phyloP scores from a whole-genome alignment of 139 green algal species.

The Diplosphaera chodatii region DNA sequence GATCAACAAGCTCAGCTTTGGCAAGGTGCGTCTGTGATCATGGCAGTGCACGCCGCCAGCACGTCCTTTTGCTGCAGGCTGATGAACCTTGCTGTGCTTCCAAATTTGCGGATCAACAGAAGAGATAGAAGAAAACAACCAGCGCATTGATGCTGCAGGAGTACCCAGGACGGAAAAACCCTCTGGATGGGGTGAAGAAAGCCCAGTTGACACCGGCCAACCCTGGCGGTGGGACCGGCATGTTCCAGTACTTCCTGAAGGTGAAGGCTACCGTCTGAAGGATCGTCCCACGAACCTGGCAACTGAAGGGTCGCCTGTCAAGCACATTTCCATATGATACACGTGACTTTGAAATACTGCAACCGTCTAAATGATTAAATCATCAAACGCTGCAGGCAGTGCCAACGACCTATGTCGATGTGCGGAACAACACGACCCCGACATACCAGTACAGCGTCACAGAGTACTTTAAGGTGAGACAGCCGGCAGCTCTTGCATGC shows the following conservation, averaged over 20 bases:
- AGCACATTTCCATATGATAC: too few species aligned
- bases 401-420: slow-evolving; percentile 78
- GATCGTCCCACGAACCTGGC: too few species aligned
- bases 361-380: too few species aligned
- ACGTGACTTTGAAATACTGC: too few species aligned
- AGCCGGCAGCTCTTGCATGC: too few species aligned
- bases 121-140: too few species aligned
- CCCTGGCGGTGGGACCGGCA: slow-evolving; percentile 43
- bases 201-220: slow-evolving; percentile 4
- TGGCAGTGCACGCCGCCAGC: too few species aligned
- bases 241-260: slow-evolving; percentile 98
- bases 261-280: too few species aligned
- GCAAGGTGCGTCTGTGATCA: slow-evolving; percentile 44
- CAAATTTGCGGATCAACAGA: too few species aligned
- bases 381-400: slow-evolving; percentile 80
- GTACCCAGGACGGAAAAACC: slow-evolving; percentile 45
- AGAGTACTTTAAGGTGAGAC: slow-evolving; percentile 86
- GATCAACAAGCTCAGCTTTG: slow-evolving; percentile 75
- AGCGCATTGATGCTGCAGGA: background rate
- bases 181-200: slow-evolving; percentile 59
- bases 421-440: slow-evolving; percentile 51
- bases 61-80: too few species aligned
- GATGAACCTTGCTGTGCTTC: too few species aligned
- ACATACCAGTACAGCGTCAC: slow-evolving; percentile 97
- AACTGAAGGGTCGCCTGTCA: too few species aligned